Base-by-base conservation (phyloP, 805 yeast genomes). In the Kodamaea kakaduensis region DNA sequence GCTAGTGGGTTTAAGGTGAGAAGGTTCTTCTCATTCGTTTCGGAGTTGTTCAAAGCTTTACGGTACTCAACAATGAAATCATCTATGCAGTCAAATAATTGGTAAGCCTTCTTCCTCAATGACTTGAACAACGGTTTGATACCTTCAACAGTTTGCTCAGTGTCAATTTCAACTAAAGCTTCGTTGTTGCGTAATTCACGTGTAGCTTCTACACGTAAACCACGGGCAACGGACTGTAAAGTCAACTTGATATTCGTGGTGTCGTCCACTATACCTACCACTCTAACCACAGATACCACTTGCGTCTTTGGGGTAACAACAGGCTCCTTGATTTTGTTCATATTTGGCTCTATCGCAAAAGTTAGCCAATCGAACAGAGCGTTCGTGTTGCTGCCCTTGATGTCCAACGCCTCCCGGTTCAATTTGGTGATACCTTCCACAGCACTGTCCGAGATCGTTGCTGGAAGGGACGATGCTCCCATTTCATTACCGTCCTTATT, bases 1-100 rank as follows among this genome's bases (percentile, higher is more conserved):
- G 84, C 76, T 34, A 81, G 54, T 0, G 88, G 88, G 8, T 81
- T 69, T 14, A 81, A 56, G 2, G 74, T 61, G 15, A 77, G 50
- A 9, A 79, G 56, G 37, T 62, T 59, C 3, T 48, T 48, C 1
- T 25, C 33, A 6, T 38, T 41, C 6, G 25, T 25, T 15, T 35
- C 27, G 31, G 21, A 20, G 21, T 38, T 42, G 20, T 32, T 36
- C 25, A 59, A 48, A 1, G 69, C 64, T 16, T 58, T 48, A 6
- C 63, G 55, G 45, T 69, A 71, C 24, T 56, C 59, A 12, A 47
- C 52, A 10, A 67, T 44, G 38, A 73, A 71, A 10, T 40, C 33
- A 34, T 65, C 68, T 36, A 77, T 73, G 7, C 52, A 37, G 9
- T 50, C 56, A 36, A 74, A 59, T 31, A 62, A 43, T 19, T 26